Percentiles rank a stretch among this genome's conserved stretches.
These are phyloP conservation scores for Recurvomyces mirabilis DNA, from an alignment of 495 filamentous ascomycete genomes.

Conservation along the genomic window DNA sequence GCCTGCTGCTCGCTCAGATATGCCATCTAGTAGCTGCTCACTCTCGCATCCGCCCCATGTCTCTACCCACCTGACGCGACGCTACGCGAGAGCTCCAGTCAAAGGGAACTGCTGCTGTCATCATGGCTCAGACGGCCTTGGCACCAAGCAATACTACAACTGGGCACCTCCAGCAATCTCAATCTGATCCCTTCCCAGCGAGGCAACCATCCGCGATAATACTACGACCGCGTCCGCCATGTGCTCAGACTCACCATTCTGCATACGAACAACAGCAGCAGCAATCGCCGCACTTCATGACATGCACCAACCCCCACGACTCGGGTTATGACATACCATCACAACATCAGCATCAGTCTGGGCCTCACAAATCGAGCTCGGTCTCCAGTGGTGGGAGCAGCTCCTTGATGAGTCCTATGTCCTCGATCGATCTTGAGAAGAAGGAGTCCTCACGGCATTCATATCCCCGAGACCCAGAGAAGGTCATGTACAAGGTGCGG, in stretches of 20 bases:
- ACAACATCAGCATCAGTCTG: not conserved
- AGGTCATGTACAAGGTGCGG: not conserved
- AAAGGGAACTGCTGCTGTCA: not conserved
- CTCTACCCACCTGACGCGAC: too few relatives aligned
- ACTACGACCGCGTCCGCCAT: not conserved
- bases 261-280: not conserved
- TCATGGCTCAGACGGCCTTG: conserved; percentile 1
- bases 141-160: not conserved
- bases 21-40: not conserved
- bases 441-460: not conserved
- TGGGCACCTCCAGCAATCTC: not conserved
- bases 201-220: not conserved
- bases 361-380: conserved; percentile 1
- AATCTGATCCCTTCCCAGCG: not conserved
- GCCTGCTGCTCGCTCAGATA: not conserved
- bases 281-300: not conserved
- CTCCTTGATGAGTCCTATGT: conserved; percentile 5
- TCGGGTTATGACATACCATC: not conserved
- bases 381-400: conserved; percentile 3
- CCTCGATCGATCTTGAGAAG: conserved; percentile 17
- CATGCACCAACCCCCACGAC: not conserved
- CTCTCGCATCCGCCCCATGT: too few relatives aligned
- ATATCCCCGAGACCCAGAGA: not conserved
- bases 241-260: not conserved
- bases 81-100: too few relatives aligned